Evolutionary conservation across 2,329 filamentous ascomycete species (phyloP).

Genomic region (Sarocladium oryzae): DNA sequence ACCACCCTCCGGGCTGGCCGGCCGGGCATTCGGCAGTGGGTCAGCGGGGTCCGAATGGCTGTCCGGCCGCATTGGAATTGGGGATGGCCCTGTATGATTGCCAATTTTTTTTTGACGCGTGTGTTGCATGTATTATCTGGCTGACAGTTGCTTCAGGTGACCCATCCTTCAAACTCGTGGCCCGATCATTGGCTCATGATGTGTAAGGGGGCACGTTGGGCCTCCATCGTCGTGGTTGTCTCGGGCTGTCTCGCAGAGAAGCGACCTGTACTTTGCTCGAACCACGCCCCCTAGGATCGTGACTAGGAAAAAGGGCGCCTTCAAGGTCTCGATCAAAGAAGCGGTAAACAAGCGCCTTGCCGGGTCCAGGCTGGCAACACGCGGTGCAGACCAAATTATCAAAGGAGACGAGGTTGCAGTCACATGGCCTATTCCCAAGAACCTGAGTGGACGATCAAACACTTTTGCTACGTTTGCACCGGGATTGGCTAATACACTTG

Average conservation of each 20-base stretch:
- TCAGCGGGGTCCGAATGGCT: not conserved
- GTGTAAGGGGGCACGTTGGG: not conserved
- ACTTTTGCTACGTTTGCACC: too few species aligned
- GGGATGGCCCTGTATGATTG: not conserved
- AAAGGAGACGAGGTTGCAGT: not conserved
- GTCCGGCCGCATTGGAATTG: not conserved
- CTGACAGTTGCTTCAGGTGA: not conserved
- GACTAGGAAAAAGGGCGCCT: not conserved
- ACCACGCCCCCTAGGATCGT: not conserved
- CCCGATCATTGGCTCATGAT: not conserved
- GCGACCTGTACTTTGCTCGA: not conserved
- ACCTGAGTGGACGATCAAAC: too few species aligned
- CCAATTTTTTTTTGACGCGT: not conserved
- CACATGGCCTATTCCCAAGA: not conserved
- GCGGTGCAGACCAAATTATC: not conserved
- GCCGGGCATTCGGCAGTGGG: conserved; percentile 4
- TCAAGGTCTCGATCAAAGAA: not conserved
- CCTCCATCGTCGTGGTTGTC: not conserved
- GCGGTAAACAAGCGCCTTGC: not conserved
- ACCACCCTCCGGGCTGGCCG: conserved; percentile 4
- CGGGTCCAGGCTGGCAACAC: not conserved
- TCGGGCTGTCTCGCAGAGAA: not conserved
- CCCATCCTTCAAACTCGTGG: not conserved
- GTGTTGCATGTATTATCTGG: not conserved
- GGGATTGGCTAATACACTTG: not conserved